Evolutionary conservation across 768 basidiomycete species (phyloP).

Genomic region (Suillus hirtellus): DNA sequence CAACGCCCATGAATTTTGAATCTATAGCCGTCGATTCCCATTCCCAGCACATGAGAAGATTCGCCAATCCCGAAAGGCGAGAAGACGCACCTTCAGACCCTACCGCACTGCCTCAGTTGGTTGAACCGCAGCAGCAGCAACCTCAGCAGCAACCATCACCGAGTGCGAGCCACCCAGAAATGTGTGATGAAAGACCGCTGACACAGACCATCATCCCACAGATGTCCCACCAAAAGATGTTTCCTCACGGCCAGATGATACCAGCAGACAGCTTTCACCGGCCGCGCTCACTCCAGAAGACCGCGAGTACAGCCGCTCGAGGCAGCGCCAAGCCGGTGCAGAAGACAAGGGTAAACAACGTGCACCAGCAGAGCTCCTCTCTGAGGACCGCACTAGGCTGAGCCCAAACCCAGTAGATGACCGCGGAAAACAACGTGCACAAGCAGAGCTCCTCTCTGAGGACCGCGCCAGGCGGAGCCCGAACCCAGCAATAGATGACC

Average conservation of each 20-base stretch:
- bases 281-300: not conserved
- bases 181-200: not conserved
- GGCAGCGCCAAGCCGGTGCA: not conserved
- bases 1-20: not conserved
- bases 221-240: slow-evolving; percentile 2
- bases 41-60: not conserved
- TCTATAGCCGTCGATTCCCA: not conserved
- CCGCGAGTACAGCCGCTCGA: not conserved
- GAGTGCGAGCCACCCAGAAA: not conserved
- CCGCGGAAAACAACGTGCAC: slow-evolving; percentile 2
- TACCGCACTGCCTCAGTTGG: not conserved
- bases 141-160: not conserved
- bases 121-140: not conserved
- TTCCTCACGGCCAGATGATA: not conserved
- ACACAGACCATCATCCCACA: not conserved
- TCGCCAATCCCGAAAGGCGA: not conserved
- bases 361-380: not conserved
- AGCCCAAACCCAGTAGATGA: not conserved
- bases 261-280: not conserved
- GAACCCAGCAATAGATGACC: not conserved
- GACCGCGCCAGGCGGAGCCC: not conserved
- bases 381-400: not conserved
- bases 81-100: slow-evolving; percentile 1
- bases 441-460: not conserved
- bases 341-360: slow-evolving; percentile 3